Evolutionary conservation across 1,139 yeast genomes (phyloP), one percentile per base, ranked within the genome.

Genomic region (Trichomonascaceae sp.): DNA sequence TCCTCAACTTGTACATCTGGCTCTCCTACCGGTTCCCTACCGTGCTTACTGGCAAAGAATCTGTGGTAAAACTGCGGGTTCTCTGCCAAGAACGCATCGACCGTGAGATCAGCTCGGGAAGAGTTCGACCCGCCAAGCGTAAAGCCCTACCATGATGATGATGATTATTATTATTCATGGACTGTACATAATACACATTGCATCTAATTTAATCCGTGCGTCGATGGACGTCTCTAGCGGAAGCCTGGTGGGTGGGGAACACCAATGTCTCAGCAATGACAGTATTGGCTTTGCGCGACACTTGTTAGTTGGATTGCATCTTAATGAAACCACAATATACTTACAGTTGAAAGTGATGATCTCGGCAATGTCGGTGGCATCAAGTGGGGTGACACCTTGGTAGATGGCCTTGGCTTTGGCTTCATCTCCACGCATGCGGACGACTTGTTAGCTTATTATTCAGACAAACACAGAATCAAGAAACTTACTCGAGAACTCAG

Each of bases 11-110:
- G 11, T 87, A 73, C 51, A 60, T 84, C 53, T 89, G 98, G 98
- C 64, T 89, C 42, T 69, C 82, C 40, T 89, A 82, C 51, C 48
- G 96, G 49, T 87, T 80, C 64, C 94, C 96, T 0, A 73, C 77
- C 26, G 65, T 76, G 34, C 80, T 85, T 47, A 69, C 79, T 8
- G 95, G 84, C 51, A 64, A 74, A 18, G 80, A 77, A 39, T 72
- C 85, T 33, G 93, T 94, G 0, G 56, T 57, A 28, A 81, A 79
- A 38, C 56, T 82, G 46, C 78, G 79, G 26, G 41, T 39, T 13
- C 40, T 54, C 16, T 56, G 61, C 33, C 60, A 57, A 39, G 40
- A 33, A 5, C 41, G 44, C 13, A 52, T 57, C 28, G 46, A 46
- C n/a, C n/a, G n/a, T n/a, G n/a, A n/a, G n/a, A n/a, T n/a, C n/a